Conservation (phyloP, 345 rosid species). For the Eucalyptus urophylla region DNA sequence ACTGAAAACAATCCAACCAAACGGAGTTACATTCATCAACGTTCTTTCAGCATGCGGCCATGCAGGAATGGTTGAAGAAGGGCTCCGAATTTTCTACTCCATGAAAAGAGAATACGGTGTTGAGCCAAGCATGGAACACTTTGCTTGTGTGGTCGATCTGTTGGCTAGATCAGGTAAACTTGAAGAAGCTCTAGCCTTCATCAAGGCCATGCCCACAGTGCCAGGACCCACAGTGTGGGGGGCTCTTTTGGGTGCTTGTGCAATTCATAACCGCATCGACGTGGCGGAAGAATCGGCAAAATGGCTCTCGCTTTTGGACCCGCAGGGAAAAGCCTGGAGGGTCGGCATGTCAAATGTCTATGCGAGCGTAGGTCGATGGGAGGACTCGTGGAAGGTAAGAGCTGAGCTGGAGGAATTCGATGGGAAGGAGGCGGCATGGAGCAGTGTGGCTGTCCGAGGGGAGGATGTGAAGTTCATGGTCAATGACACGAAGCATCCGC, state of each 20-base stretch:
- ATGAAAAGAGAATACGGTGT: slow-evolving; percentile 38
- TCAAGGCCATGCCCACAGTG: slow-evolving; percentile 1
- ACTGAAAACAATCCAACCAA: slow-evolving; percentile 13
- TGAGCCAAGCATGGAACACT: slow-evolving; percentile 54
- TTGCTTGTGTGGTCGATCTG: slow-evolving; percentile 77
- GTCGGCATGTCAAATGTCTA: slow-evolving; percentile 15
- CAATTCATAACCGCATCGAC: not conserved
- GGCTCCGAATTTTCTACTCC: slow-evolving; percentile 37
- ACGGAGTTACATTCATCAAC: slow-evolving; percentile 50
- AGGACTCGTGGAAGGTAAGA: slow-evolving; percentile 7
- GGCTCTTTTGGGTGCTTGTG: slow-evolving; percentile 16
- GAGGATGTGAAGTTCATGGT: slow-evolving; percentile 7
- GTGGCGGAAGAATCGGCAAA: slow-evolving; percentile 6
- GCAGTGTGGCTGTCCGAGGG: slow-evolving; percentile 11
- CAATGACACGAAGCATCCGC: slow-evolving; percentile 13
- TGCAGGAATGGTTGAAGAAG: slow-evolving; percentile 58
- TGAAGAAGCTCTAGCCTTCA: slow-evolving; percentile 33
- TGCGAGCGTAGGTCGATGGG: slow-evolving; percentile 15
- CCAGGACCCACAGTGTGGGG: slow-evolving; percentile 1
- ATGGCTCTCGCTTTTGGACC: slow-evolving; percentile 3
- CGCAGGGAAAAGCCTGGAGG: slow-evolving; percentile 7
- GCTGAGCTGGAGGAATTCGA: not conserved
- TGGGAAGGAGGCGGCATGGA: slow-evolving; percentile 20
- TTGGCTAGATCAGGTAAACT: slow-evolving; percentile 68
- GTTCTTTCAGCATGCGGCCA: slow-evolving; percentile 71